Conservation (phyloP, 208 protist genomes). For the Wallacemonas sp. region DNA sequence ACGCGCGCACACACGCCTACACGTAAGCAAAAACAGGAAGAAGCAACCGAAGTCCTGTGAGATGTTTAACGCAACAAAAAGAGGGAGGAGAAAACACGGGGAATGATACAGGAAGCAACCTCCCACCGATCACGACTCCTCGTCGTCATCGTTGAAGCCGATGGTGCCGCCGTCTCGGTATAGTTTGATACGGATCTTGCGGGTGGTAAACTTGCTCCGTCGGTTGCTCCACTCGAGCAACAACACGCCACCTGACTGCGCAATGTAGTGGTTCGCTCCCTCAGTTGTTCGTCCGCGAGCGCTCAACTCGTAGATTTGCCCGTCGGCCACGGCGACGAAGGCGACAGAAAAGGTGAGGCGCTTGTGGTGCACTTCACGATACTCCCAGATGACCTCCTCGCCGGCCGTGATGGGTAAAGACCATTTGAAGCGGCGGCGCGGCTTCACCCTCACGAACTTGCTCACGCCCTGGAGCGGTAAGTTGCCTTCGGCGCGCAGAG, state of each 20-base stretch:
- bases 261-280: slow-evolving; percentile 60
- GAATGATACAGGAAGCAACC: slow-evolving; percentile 5
- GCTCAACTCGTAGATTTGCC: slow-evolving; percentile 28
- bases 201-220: slow-evolving; percentile 13
- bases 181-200: slow-evolving; percentile 33
- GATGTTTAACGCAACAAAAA: slow-evolving; percentile 1
- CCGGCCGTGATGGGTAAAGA: slow-evolving; percentile 25
- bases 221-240: slow-evolving; percentile 66
- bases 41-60: too few relatives aligned
- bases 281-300: slow-evolving; percentile 15
- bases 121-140: not conserved
- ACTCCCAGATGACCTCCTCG: slow-evolving; percentile 72
- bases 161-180: slow-evolving; percentile 10
- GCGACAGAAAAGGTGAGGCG: slow-evolving; percentile 41
- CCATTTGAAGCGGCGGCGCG: slow-evolving; percentile 25
- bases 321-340: slow-evolving; percentile 38
- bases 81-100: slow-evolving; percentile 16
- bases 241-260: slow-evolving; percentile 28
- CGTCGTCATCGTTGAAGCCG: slow-evolving; percentile 11
- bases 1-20: slow-evolving; percentile 10
- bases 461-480: not conserved
- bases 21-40: not conserved
- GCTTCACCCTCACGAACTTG: slow-evolving; percentile 13
- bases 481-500: not conserved
- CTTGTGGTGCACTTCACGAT: slow-evolving; percentile 28